A percentile compares a stretch with the other conserved stretches of the same genome.
These are phyloP conservation scores for Coprinopsis sp. DNA, from an alignment of 768 basidiomycete genomes.

Conservation along the genomic window DNA sequence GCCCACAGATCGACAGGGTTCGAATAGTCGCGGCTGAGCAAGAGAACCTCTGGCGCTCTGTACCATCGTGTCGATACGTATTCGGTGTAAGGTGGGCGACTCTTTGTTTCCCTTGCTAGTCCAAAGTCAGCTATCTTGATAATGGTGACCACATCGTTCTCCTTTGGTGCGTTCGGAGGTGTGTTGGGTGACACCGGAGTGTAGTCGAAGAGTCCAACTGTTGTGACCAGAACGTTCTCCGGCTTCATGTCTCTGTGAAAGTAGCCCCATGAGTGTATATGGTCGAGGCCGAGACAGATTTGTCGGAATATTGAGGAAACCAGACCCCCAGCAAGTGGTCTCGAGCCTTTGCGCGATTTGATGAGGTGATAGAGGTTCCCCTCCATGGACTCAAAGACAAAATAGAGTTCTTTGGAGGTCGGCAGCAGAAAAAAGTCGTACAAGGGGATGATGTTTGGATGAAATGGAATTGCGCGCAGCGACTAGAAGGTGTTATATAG, in stretches of 20 bases:
- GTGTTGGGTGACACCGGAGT: conserved; percentile 70
- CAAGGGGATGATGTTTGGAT: conserved; percentile 96
- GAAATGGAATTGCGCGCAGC: conserved; percentile 87
- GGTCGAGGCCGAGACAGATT: conserved; percentile 83
- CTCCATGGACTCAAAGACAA: conserved; percentile 99
- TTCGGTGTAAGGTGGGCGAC: conserved; percentile 93
- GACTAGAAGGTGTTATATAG: conserved; percentile 50
- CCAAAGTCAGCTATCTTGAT: conserved; percentile 99
- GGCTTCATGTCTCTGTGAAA: conserved; percentile 99
- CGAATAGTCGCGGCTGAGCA: conserved; percentile 89
- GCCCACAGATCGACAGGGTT: conserved; percentile 99
- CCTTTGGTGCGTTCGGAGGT: conserved; percentile 58
- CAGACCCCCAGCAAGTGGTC: conserved; percentile 93
- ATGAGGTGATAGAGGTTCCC: conserved; percentile 99
- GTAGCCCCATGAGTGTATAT: conserved; percentile 89
- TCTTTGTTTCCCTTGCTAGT: conserved; percentile 84
- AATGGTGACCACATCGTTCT: conserved; percentile 93
- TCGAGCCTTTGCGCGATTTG: conserved; percentile 91
- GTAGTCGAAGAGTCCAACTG: conserved; percentile 93
- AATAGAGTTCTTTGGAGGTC: conserved; percentile 92
- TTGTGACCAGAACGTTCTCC: conserved; percentile 97
- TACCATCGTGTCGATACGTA: conserved; percentile 99
- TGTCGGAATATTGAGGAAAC: conserved; percentile 94
- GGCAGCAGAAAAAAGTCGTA: conserved; percentile 99
- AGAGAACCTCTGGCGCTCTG: conserved; percentile 93